A percentile compares a stretch with the other conserved stretches of the same genome.
Evolutionary conservation across 768 basidiomycete species (phyloP).

Genomic region (Epithele typhae): DNA sequence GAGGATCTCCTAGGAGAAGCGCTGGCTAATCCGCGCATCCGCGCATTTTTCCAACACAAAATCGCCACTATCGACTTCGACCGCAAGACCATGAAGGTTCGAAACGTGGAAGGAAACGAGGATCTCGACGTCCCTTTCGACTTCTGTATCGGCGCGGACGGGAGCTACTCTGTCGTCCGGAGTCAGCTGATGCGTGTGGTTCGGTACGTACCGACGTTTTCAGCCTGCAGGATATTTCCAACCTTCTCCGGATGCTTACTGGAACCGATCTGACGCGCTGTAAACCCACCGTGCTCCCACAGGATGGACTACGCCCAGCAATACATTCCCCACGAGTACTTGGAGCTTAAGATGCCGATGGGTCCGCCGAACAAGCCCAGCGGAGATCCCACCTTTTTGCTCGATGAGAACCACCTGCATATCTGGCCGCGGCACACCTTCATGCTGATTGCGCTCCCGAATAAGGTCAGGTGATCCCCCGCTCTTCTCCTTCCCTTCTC

Average conservation of each 20-base stretch:
- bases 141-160: constrained; percentile 89
- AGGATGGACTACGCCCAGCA: constrained; percentile 96
- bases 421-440: constrained; percentile 99
- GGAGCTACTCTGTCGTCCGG: constrained; percentile 87
- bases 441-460: constrained; percentile 98
- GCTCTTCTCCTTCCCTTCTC: constrained; percentile 23
- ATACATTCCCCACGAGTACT: constrained; percentile 93
- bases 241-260: constrained; percentile 3
- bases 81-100: constrained; percentile 48
- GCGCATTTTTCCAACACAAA: constrained; percentile 77
- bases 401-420: constrained; percentile 95
- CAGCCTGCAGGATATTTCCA: constrained; percentile 17
- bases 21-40: constrained; percentile 56
- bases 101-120: constrained; percentile 38
- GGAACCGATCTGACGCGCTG: constrained; percentile 2
- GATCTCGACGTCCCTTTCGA: constrained; percentile 56
- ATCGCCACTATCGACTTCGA: constrained; percentile 75
- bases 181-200: constrained; percentile 94
- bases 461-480: constrained; percentile 62
- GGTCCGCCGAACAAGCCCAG: constrained; percentile 44
- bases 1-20: constrained; percentile 78
- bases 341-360: constrained; percentile 95
- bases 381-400: constrained; percentile 66
- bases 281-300: constrained; percentile 15
- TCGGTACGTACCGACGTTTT: constrained; percentile 55